Evolutionary conservation across 768 basidiomycete genomes (phyloP).

Genomic region (Mycena maculata): DNA sequence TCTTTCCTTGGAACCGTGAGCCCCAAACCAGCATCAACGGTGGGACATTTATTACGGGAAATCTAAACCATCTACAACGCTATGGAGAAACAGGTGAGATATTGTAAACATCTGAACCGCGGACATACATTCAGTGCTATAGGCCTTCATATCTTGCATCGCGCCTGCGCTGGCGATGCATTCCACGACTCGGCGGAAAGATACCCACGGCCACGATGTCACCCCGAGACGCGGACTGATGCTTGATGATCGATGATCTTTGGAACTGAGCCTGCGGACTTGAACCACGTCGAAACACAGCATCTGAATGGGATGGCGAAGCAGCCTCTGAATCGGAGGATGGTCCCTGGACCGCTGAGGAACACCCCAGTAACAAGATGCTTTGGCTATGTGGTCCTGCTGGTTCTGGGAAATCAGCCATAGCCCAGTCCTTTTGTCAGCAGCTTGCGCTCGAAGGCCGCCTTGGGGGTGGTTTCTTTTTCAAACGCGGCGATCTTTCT

Average conservation of each 20-base stretch:
- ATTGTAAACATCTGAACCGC: too few relatives aligned
- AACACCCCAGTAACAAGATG: neutral
- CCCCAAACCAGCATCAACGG: too few relatives aligned
- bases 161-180: neutral
- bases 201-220: neutral
- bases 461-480: too few relatives aligned
- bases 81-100: too few relatives aligned
- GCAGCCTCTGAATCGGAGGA: neutral
- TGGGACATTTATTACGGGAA: too few relatives aligned
- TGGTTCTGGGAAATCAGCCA: conserved; percentile 43
- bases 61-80: too few relatives aligned
- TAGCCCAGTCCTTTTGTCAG: conserved; percentile 48
- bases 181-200: neutral
- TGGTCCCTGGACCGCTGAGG: too few relatives aligned
- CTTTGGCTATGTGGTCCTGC: conserved; percentile 5
- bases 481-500: too few relatives aligned
- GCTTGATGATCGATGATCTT: neutral
- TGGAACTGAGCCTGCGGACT: neutral
- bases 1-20: too few relatives aligned
- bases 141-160: neutral
- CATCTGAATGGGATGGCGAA: neutral
- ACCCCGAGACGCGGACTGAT: too few relatives aligned
- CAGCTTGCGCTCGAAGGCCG: too few relatives aligned
- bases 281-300: neutral
- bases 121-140: too few relatives aligned